Conservation (phyloP, 805 yeast species). For the Tetrapisispora pingtungensis region DNA sequence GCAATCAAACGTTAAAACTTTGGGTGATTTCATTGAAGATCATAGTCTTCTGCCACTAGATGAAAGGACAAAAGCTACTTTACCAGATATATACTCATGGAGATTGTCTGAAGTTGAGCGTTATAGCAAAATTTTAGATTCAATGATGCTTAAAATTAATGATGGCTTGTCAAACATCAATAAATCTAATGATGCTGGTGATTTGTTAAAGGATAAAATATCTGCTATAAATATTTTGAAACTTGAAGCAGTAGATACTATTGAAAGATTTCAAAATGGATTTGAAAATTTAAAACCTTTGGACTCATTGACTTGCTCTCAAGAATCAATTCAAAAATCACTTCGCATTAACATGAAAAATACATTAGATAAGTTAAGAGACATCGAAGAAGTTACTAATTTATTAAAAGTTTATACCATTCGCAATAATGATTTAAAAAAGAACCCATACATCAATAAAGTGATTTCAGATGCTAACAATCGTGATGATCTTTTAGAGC, state of each 20-base stretch:
- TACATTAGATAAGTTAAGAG: constrained; percentile 8
- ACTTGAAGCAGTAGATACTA: neutral
- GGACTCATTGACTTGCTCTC: constrained; percentile 17
- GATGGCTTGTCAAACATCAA: neutral
- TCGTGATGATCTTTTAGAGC: constrained; percentile 13
- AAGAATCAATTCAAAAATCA: constrained; percentile 11
- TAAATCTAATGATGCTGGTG: neutral
- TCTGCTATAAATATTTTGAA: neutral
- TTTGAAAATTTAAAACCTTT: neutral
- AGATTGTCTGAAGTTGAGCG: constrained; percentile 26
- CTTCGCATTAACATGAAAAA: constrained; percentile 17
- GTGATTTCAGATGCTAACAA: constrained; percentile 11
- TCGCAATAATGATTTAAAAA: constrained; percentile 7
- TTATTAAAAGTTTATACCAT: constrained; percentile 15
- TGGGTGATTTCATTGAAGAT: constrained; percentile 27
- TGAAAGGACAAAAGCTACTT: constrained; percentile 21
- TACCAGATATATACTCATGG: constrained; percentile 30
- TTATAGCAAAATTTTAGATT: constrained; percentile 8
- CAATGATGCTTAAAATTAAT: neutral
- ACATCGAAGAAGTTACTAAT: constrained; percentile 14
- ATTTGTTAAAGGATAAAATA: neutral
- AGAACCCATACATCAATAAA: constrained; percentile 11
- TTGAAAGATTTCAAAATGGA: neutral
- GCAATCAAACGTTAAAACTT: constrained; percentile 21
- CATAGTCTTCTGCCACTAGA: constrained; percentile 21